Evolutionary conservation across 352 stramenopile genomes (phyloP), one percentile per base, ranked within the genome.

Genomic region (Discostella stelligera): DNA sequence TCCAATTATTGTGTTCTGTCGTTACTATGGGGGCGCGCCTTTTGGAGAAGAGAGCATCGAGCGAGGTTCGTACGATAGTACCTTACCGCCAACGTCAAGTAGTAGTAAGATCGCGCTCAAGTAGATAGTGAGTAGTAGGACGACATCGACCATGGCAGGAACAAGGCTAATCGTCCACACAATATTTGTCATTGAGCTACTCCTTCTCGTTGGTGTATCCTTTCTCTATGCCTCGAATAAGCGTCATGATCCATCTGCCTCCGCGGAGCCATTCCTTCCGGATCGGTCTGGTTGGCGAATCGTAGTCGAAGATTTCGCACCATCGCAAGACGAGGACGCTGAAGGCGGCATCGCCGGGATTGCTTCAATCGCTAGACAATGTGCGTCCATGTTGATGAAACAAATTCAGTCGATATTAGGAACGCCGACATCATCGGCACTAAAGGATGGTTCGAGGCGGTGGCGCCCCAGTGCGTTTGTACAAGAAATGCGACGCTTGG

Each of bases 121-220:
- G n/a, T n/a, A n/a, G n/a, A n/a, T n/a, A n/a, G n/a, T 5, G 2
- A 32, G 27, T 32, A 32, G 27, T 32, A 32, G 5, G 27, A n/a
- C n/a, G n/a, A n/a, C n/a, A 61, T 16, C 16, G 27, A 66, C 46
- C 46, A 81, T 81, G 73, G 73, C 61, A 49, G 73, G 73, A 46
- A 81, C 73, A n/a, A 55, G 73, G 10, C 73, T 81, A 14, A 18
- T 50, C 27, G 61, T 81, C 73, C 73, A 81, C 41, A 27, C 66
- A 23, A 68, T 54, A 25, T 71, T 81, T 48, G 60, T 81, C 2
- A 25, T 73, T 25, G 25, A 81, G 54, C 18, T 81, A 39, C 20
- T 77, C 14, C 14, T 60, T n/a, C 66, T 81, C 10, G 54, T 77
- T 14, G 30, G 50, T 16, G 25, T 20, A 50, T 71, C 73, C 20